phyloP scores from a whole-genome alignment of 164 flowering plant species.

The Chimonanthus salicifolius region DNA sequence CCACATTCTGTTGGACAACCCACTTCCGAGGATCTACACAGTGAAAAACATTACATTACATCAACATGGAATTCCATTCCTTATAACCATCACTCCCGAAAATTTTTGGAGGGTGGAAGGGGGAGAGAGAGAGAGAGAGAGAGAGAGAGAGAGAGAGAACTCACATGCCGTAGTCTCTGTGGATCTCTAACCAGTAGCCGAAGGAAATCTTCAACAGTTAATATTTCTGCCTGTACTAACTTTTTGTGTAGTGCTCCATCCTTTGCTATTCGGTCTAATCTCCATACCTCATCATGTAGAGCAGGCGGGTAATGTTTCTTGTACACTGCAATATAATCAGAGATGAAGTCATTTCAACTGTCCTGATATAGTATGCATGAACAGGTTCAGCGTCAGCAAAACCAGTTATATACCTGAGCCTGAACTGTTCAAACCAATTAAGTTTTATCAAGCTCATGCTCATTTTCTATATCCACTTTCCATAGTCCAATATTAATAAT shows the following conservation, averaged over 20 bases:
- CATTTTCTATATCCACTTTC: neutral
- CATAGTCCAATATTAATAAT: neutral
- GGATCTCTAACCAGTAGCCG: constrained; percentile 48
- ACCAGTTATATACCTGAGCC: too few relatives aligned
- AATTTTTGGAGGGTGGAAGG: too few relatives aligned
- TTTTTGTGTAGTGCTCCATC: constrained; percentile 61
- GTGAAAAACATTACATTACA: neutral
- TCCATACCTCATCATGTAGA: constrained; percentile 60
- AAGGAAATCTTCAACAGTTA: constrained; percentile 57
- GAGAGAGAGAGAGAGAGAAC: constrained; percentile 9
- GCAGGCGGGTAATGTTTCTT: constrained; percentile 69
- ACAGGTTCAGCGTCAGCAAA: neutral
- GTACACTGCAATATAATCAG: constrained; percentile 35
- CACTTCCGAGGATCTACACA: constrained; percentile 52
- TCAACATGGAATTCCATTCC: neutral
- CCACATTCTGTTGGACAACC: constrained; percentile 70
- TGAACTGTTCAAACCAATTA: neutral
- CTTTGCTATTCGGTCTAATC: constrained; percentile 58
- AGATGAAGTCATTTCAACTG: neutral
- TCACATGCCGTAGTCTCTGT: constrained; percentile 44
- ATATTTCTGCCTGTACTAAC: constrained; percentile 32
- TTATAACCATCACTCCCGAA: neutral
- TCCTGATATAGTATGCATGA: neutral
- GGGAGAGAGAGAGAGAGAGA: neutral
- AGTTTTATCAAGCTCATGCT: too few relatives aligned